These are phyloP conservation scores for Citrus mangshanensis DNA, from an alignment of 345 rosid species.

Conservation along the genomic window DNA sequence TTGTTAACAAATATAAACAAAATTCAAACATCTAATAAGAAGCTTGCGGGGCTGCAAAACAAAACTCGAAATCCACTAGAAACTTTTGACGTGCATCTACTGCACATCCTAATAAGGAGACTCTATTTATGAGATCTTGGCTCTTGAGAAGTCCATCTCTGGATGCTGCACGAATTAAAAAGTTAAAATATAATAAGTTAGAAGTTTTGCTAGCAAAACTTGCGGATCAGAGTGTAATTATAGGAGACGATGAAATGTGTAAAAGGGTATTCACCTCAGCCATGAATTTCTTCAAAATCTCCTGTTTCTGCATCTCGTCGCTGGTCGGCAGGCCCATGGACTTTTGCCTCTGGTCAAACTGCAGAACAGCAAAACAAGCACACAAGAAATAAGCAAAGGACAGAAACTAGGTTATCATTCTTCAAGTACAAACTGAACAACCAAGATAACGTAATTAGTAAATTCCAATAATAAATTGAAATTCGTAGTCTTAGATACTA, in stretches of 20 bases:
- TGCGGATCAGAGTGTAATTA: neutral
- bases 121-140: constrained; percentile 52
- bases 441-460: neutral
- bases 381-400: neutral
- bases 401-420: neutral
- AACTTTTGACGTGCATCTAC: no score
- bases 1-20: neutral
- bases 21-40: no score
- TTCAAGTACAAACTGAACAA: neutral
- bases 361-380: constrained; percentile 5
- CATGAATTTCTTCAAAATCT: constrained; percentile 85
- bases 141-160: constrained; percentile 92
- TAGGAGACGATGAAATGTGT: neutral
- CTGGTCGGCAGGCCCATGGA: constrained; percentile 90
- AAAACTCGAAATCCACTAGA: neutral
- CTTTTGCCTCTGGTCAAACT: constrained; percentile 96
- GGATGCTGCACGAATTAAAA: constrained; percentile 65
- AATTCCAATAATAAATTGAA: neutral
- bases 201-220: neutral
- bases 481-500: neutral
- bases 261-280: constrained; percentile 42
- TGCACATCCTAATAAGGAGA: neutral
- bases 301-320: constrained; percentile 84
- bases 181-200: neutral
- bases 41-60: neutral